These are phyloP conservation scores for Chrysosphaeria jannelii DNA, from an alignment of 2,329 filamentous ascomycete species.

Conservation along the genomic window DNA sequence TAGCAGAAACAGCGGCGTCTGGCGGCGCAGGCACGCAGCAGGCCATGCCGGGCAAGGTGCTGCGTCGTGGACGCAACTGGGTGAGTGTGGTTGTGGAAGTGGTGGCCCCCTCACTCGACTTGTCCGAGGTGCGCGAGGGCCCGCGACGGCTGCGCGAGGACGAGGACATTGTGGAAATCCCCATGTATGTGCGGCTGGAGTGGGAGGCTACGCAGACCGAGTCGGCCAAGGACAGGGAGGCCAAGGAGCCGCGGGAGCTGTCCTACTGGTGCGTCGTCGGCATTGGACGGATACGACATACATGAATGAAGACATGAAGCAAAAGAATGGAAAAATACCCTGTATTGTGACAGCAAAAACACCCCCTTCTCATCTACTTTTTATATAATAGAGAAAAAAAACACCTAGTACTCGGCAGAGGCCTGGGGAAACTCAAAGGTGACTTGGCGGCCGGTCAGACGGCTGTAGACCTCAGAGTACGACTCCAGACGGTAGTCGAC, in stretches of 20 bases:
- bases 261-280: slow-evolving; percentile 91
- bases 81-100: slow-evolving; percentile 83
- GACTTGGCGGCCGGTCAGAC: slow-evolving; percentile 85
- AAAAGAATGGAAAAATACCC: neutral
- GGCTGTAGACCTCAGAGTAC: slow-evolving; percentile 98
- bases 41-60: slow-evolving; percentile 80
- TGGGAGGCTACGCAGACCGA: slow-evolving; percentile 78
- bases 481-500: slow-evolving; percentile 99
- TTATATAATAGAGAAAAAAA: slow-evolving; percentile 1
- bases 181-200: slow-evolving; percentile 74
- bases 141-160: slow-evolving; percentile 16
- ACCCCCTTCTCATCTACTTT: slow-evolving; percentile 1
- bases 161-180: slow-evolving; percentile 53
- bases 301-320: neutral
- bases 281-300: slow-evolving; percentile 47
- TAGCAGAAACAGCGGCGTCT: slow-evolving; percentile 7
- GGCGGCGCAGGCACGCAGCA: slow-evolving; percentile 18
- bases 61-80: slow-evolving; percentile 82
- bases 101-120: slow-evolving; percentile 27
- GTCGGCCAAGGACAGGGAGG: slow-evolving; percentile 25
- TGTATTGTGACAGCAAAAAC: slow-evolving; percentile 1
- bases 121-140: slow-evolving; percentile 8
- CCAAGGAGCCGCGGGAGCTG: slow-evolving; percentile 54
- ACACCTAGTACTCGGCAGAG: slow-evolving; percentile 47
- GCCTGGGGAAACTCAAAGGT: slow-evolving; percentile 95